Evolutionary conservation across 768 basidiomycete genomes (phyloP).

Genomic region (Boletus sp.): DNA sequence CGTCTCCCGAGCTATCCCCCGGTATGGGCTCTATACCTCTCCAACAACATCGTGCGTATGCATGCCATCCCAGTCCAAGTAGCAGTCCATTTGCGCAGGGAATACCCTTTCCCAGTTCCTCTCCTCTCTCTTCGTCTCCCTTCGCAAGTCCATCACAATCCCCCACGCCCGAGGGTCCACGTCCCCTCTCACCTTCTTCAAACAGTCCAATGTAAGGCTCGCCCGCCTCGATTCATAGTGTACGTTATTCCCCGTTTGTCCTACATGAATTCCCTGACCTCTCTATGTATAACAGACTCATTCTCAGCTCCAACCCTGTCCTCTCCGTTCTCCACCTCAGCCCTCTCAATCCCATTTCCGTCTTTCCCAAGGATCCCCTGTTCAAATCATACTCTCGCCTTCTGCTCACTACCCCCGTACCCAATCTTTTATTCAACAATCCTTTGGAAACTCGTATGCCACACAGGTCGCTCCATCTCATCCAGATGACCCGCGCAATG

Average conservation of each 20-base stretch:
- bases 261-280: neutral
- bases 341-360: conserved; percentile 6
- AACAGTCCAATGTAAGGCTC: conserved; percentile 8
- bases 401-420: conserved; percentile 11
- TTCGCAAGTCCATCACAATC: conserved; percentile 3
- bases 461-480: neutral
- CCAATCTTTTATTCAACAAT: conserved; percentile 18
- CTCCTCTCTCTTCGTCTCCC: conserved; percentile 12
- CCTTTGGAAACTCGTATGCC: conserved; percentile 2
- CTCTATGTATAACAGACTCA: neutral
- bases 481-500: neutral
- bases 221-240: conserved; percentile 8
- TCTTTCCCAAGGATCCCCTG: conserved; percentile 1
- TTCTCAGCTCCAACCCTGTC: conserved; percentile 6
- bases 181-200: conserved; percentile 5
- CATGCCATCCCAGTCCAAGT: conserved; percentile 8
- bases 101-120: conserved; percentile 10
- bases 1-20: conserved; percentile 15
- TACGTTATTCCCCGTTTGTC: conserved; percentile 3
- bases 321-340: conserved; percentile 3
- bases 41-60: conserved; percentile 6
- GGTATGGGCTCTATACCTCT: neutral
- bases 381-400: conserved; percentile 3
- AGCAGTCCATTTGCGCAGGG: conserved; percentile 11
- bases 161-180: neutral